These are phyloP conservation scores for Xylaria bambusicola DNA, from an alignment of 495 filamentous ascomycete species.

Conservation along the genomic window DNA sequence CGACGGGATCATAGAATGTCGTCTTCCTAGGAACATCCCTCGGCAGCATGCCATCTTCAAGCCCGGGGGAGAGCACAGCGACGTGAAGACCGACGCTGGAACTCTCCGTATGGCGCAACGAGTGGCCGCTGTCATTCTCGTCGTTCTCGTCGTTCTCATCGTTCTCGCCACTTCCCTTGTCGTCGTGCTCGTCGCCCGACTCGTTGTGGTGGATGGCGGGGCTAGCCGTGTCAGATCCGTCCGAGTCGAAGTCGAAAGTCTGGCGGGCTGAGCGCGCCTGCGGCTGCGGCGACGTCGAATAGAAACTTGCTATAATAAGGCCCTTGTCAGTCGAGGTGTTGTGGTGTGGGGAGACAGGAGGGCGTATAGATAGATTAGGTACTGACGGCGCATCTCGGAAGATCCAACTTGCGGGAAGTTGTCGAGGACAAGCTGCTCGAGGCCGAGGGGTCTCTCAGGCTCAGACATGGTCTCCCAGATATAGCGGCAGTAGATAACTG, in stretches of 20 bases:
- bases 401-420: background rate
- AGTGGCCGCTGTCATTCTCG: constrained; percentile 16
- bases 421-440: background rate
- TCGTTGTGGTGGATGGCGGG: constrained; percentile 21
- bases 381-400: constrained; percentile 10
- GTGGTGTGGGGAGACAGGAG: constrained; percentile 4
- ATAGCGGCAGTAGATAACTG: background rate
- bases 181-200: constrained; percentile 13
- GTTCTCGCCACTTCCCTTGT: no score
- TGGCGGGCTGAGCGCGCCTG: constrained; percentile 22
- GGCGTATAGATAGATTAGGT: constrained; percentile 5
- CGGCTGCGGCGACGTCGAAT: constrained; percentile 25
- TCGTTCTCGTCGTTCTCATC: constrained; percentile 18
- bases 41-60: constrained; percentile 64
- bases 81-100: constrained; percentile 5
- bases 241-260: constrained; percentile 31
- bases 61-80: constrained; percentile 18
- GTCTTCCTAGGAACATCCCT: constrained; percentile 78
- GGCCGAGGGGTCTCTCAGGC: background rate
- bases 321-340: constrained; percentile 23
- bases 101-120: constrained; percentile 1
- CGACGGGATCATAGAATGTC: constrained; percentile 81
- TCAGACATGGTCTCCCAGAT: background rate
- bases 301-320: constrained; percentile 23
- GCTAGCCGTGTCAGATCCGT: constrained; percentile 26